Conservation (phyloP, 768 basidiomycete genomes). For the Termitomyces titanicus region DNA sequence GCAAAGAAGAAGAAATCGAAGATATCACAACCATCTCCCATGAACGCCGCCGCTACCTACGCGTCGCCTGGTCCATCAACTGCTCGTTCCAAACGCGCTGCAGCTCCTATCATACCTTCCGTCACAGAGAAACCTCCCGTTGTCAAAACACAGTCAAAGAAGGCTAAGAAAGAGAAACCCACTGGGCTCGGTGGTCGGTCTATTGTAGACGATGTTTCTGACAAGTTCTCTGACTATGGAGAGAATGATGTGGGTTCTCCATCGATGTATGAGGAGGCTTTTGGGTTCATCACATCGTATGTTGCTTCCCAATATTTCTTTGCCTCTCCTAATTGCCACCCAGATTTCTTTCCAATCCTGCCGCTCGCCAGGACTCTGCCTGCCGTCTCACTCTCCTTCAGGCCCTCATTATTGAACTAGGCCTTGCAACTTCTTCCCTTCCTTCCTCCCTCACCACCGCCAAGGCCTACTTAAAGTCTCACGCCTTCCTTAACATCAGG, state of each 20-base stretch:
- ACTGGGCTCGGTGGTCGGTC: constrained; percentile 33
- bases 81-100: background rate
- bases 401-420: constrained; percentile 75
- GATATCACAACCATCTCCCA: constrained; percentile 11
- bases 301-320: constrained; percentile 24
- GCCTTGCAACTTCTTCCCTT: constrained; percentile 46
- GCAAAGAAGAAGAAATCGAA: constrained; percentile 9
- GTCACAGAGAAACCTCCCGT: background rate
- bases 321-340: background rate
- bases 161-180: constrained; percentile 2
- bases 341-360: constrained; percentile 53
- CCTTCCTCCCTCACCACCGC: constrained; percentile 64
- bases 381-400: constrained; percentile 63
- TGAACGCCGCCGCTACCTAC: constrained; percentile 5
- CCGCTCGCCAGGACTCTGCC: constrained; percentile 35
- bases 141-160: background rate
- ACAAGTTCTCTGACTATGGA: constrained; percentile 34
- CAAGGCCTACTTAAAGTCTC: constrained; percentile 60
- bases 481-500: constrained; percentile 66
- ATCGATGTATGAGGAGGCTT: constrained; percentile 54
- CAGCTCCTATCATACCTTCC: background rate
- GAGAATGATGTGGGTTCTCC: constrained; percentile 25
- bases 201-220: constrained; percentile 51
- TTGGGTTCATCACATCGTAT: constrained; percentile 57
- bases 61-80: constrained; percentile 8